A percentile compares a stretch with the other conserved stretches of the same genome.
phyloP scores from a whole-genome alignment of 2,329 filamentous ascomycete species.

The Alternaria infectoria region DNA sequence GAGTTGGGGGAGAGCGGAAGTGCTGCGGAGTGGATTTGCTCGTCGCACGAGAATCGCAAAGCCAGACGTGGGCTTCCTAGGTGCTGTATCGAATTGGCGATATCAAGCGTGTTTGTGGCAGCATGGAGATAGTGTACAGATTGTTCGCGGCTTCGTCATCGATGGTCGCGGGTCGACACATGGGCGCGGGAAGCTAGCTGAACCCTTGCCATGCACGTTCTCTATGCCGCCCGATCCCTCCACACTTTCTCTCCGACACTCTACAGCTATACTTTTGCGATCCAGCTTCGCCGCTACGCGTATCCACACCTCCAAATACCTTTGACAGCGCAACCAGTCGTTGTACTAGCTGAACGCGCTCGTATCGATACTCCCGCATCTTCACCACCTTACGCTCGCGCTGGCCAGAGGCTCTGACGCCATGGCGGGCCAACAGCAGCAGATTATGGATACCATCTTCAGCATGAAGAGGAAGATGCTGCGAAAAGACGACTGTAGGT shows the following conservation, averaged over 20 bases:
- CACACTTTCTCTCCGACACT: not conserved
- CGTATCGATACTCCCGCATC: not conserved
- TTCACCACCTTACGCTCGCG: constrained; percentile 18
- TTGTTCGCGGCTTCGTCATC: constrained; percentile 10
- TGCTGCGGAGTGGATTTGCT: constrained; percentile 9
- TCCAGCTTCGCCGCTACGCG: constrained; percentile 1
- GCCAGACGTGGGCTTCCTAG: not conserved
- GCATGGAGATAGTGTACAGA: not conserved
- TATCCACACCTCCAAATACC: not conserved
- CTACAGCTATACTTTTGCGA: not conserved
- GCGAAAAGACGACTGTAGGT: constrained; percentile 44
- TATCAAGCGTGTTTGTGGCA: constrained; percentile 1
- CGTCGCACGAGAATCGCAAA: constrained; percentile 2
- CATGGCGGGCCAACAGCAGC: constrained; percentile 50
- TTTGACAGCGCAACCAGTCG: not conserved
- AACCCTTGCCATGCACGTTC: constrained; percentile 5
- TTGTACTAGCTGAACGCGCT: not conserved
- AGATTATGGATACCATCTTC: constrained; percentile 50
- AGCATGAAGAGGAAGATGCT: constrained; percentile 48
- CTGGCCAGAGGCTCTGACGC: constrained; percentile 27
- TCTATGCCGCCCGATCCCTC: not conserved
- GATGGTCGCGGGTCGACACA: constrained; percentile 1
- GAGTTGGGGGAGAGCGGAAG: constrained; percentile 5
- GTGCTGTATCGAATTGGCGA: not conserved
- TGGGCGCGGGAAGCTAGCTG: constrained; percentile 3